A percentile compares a stretch with the other conserved stretches of the same genome.
phyloP scores from a whole-genome alignment of 1,139 yeast species.

The Yamadazyma atmosphaerica region DNA sequence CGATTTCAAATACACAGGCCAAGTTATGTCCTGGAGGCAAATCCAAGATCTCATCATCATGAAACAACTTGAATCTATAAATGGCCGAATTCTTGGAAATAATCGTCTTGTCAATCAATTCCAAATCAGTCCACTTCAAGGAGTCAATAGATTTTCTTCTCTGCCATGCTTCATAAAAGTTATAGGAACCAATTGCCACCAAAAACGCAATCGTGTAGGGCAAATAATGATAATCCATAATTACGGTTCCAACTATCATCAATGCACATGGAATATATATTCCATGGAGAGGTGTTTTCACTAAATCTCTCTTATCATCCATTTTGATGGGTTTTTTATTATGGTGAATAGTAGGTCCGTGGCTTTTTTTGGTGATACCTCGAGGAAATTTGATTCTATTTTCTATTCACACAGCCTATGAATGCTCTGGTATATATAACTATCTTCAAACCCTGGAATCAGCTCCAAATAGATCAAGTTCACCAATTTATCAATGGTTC shows the following conservation, averaged over 20 bases:
- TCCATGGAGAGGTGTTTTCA: slow-evolving; percentile 70
- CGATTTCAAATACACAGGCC: slow-evolving; percentile 56
- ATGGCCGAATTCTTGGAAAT: slow-evolving; percentile 69
- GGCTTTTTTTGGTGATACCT: too few relatives aligned
- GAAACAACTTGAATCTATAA: slow-evolving; percentile 64
- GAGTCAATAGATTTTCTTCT: slow-evolving; percentile 48
- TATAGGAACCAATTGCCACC: slow-evolving; percentile 44
- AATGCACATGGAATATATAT: slow-evolving; percentile 67
- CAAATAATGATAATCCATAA: slow-evolving; percentile 52
- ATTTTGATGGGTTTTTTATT: slow-evolving; percentile 14
- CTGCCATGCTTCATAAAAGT: slow-evolving; percentile 50
- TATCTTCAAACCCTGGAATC: too few relatives aligned
- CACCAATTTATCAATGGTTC: not conserved
- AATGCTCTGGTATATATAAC: too few relatives aligned
- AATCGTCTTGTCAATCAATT: slow-evolving; percentile 69
- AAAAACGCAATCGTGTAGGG: slow-evolving; percentile 52
- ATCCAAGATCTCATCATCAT: slow-evolving; percentile 59
- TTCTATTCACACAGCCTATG: too few relatives aligned
- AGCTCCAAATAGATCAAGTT: too few relatives aligned
- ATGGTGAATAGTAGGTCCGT: not conserved
- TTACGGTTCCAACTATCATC: slow-evolving; percentile 59
- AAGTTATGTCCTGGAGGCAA: slow-evolving; percentile 76
- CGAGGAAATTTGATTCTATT: too few relatives aligned
- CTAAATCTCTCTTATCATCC: slow-evolving; percentile 49
- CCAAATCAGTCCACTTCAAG: slow-evolving; percentile 62